phyloP scores from a whole-genome alignment of 768 basidiomycete genomes.

The Panaeolus cyanescens region DNA sequence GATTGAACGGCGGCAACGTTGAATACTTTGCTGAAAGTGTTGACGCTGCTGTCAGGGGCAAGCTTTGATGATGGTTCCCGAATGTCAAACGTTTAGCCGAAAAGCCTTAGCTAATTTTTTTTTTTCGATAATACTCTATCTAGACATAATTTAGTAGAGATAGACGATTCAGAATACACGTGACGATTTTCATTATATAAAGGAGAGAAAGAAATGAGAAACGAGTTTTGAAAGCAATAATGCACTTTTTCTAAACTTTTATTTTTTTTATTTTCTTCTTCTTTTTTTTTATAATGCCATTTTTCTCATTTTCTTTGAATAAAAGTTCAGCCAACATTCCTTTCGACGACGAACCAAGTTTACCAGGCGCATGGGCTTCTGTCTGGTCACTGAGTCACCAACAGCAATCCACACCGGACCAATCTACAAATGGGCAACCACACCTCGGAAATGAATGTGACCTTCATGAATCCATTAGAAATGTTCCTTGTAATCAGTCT shows the following conservation, averaged over 20 bases:
- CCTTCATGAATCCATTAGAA: not conserved
- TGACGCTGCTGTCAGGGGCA: constrained; percentile 78
- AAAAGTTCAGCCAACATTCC: not conserved
- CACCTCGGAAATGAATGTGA: not conserved
- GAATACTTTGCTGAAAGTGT: constrained; percentile 90
- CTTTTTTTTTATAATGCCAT: not conserved
- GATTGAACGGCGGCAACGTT: constrained; percentile 81
- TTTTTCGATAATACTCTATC: not conserved
- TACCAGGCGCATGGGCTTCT: constrained; percentile 22
- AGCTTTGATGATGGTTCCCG: constrained; percentile 45
- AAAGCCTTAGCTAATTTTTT: not conserved
- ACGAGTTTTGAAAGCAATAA: not conserved
- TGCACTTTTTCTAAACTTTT: too few species aligned
- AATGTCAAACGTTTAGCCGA: not conserved
- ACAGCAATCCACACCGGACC: constrained; percentile 4
- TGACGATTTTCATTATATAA: not conserved
- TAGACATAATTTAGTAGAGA: not conserved
- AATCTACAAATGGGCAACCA: constrained; percentile 7
- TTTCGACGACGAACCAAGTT: not conserved
- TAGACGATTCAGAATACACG: not conserved
- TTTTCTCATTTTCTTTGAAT: not conserved
- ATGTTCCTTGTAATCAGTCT: not conserved
- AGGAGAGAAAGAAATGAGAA: too few species aligned
- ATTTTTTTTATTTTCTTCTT: too few species aligned
- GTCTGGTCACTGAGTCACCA: constrained; percentile 13